Base-by-base conservation (phyloP, 805 yeast species). In the Blastobotrys terrestris region DNA sequence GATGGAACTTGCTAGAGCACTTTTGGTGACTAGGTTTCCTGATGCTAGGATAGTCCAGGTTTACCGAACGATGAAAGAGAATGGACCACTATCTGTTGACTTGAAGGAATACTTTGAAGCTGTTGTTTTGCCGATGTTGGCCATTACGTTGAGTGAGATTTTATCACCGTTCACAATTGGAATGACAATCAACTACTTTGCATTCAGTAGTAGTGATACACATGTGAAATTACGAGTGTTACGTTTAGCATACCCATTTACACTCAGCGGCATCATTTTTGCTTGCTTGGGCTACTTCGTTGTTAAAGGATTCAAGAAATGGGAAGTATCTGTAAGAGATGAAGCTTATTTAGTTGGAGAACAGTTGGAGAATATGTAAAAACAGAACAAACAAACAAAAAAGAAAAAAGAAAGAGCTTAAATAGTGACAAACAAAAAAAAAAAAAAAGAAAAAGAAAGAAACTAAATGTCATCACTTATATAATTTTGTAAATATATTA, bases 321-420 rank as follows among this genome's bases (percentile, higher is more conserved):
- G 58, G 57, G 52, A 56, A 26, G 40, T 50, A 7, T 41, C 53
- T 15, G 62, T 67, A n/a, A 54, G 68, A 15, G 72, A 68, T 51
- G 64, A 64, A 19, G 59, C 62, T 4, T 68, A 68, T 50, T 52
- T 64, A 35, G 60, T 67, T 19, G 71, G 72, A 14, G 59, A 60
- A 44, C 67, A 62, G 43, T 59, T 68, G 39, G 67, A 68, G 47
- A 68, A 68, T 50, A 55, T 60, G 51, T 59, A 52, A 15, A 46
- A 31, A 43, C 16, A 31, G 41, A 31, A 20, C 14, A 14, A 14
- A 43, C 18, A 31, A 8, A 18, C 39, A n/a, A n/a, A n/a, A n/a
- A n/a, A n/a, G n/a, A n/a, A n/a, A n/a, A n/a, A n/a, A n/a, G n/a
- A n/a, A n/a, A 43, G 19, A 31, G 41, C 31, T 39, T 18, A 14